Conservation (phyloP, 352 stramenopile genomes). For the Peronosclerospora sorghi region DNA sequence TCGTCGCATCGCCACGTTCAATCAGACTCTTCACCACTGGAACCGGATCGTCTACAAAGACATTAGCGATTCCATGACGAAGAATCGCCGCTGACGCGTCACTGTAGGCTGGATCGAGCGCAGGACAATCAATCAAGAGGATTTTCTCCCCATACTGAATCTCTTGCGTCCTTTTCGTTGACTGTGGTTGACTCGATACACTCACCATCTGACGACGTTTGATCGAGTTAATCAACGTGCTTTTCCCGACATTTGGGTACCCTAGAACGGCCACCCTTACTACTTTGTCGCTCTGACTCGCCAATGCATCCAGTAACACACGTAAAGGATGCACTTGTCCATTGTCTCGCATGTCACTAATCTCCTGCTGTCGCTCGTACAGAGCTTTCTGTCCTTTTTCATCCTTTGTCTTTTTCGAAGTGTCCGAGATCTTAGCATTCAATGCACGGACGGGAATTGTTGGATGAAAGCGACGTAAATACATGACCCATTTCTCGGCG, state of each 20-base stretch:
- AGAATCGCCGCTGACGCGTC: conserved; percentile 79
- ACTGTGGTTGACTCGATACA: conserved; percentile 42
- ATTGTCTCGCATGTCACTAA: conserved; percentile 63
- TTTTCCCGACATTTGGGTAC: conserved; percentile 96
- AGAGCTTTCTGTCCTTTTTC: conserved; percentile 54
- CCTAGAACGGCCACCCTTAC: conserved; percentile 94
- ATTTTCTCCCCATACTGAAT: conserved; percentile 95
- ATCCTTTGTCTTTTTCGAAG: conserved; percentile 77
- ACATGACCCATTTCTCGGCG: conserved; percentile 92
- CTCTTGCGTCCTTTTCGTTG: conserved; percentile 80
- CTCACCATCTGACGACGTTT: conserved; percentile 59
- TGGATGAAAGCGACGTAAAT: conserved; percentile 90
- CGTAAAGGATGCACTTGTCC: conserved; percentile 84
- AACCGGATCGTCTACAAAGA: conserved; percentile 92
- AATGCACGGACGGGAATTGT: conserved; percentile 85
- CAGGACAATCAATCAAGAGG: conserved; percentile 93
- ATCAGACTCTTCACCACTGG: conserved; percentile 88
- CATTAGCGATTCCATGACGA: conserved; percentile 90
- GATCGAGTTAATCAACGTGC: conserved; percentile 92
- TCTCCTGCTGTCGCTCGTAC: conserved; percentile 58
- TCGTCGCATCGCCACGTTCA: conserved; percentile 80
- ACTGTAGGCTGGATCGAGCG: conserved; percentile 93
- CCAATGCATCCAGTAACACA: conserved; percentile 95
- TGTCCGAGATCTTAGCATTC: conserved; percentile 84
- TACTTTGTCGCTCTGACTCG: conserved; percentile 52